Evolutionary conservation across 805 yeast species (phyloP).

Genomic region (Candida stauntonica): DNA sequence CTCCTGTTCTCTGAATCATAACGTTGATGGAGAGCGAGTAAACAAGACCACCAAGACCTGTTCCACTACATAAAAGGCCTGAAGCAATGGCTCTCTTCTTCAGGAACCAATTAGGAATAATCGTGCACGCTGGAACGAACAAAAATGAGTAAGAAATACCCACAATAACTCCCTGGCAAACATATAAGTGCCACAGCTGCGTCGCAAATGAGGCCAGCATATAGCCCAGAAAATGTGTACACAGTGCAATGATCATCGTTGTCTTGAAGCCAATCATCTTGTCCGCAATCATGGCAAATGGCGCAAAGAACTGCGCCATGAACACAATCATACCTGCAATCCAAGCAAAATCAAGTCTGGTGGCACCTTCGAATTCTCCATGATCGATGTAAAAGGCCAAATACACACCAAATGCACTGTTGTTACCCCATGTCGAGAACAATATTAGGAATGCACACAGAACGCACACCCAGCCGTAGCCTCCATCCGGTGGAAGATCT

Average conservation of each 20-base stretch:
- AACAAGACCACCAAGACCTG: slow-evolving; percentile 49
- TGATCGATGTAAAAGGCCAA: slow-evolving; percentile 50
- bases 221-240: slow-evolving; percentile 48
- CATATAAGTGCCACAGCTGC: slow-evolving; percentile 57
- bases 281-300: slow-evolving; percentile 44
- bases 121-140: slow-evolving; percentile 52
- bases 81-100: slow-evolving; percentile 54
- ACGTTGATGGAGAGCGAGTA: slow-evolving; percentile 39
- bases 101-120: slow-evolving; percentile 68
- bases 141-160: slow-evolving; percentile 50
- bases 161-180: slow-evolving; percentile 62
- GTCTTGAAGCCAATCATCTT: slow-evolving; percentile 45
- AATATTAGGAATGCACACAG: slow-evolving; percentile 46
- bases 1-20: slow-evolving; percentile 37
- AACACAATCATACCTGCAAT: slow-evolving; percentile 62
- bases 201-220: slow-evolving; percentile 57
- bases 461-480: slow-evolving; percentile 63
- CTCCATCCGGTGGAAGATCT: slow-evolving; percentile 48
- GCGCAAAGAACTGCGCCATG: slow-evolving; percentile 54
- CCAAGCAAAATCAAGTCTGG: slow-evolving; percentile 54
- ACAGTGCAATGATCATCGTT: slow-evolving; percentile 45
- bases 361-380: slow-evolving; percentile 48
- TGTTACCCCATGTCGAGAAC: slow-evolving; percentile 65
- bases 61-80: slow-evolving; percentile 44
- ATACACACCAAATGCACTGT: slow-evolving; percentile 58